Base-by-base conservation (phyloP, 331 rosid genomes). In the Arachis monticola region DNA sequence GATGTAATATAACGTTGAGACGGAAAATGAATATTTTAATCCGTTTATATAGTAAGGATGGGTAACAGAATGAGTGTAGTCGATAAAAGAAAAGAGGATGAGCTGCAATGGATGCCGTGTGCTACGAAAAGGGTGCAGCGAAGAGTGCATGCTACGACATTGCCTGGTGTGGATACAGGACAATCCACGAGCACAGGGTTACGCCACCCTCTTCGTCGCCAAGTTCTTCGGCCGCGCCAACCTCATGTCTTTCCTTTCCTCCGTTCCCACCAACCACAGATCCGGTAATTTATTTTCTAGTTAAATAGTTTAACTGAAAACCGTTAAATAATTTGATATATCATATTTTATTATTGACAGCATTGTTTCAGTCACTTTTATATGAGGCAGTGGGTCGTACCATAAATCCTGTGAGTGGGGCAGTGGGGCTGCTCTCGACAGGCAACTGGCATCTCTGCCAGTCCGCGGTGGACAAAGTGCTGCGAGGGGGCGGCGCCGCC, bases 21-120 rank as follows among this genome's bases (percentile, higher is more conserved):
- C 30, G 1, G 30, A 27, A 27, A 27, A 27, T 27, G 30, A 27
- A 27, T 27, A 27, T 35, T 35, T 35, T 35, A 35, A 35, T 35
- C 40, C 40, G 4, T 35, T 35, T 35, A 35, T 35, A 27, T 27
- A 27, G 30, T 27, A 27, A 27, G 30, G 30, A 27, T 27, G 30
- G 30, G 30, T 27, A 27, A 27, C 30, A 67, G 58, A 27, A 46
- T 31, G 60, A 67, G 72, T 47, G 27, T 9, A 47, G 7, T 5
- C 9, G 41, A 14, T 42, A 0, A 30, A 55, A 63, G 68, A 35
- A 32, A 8, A 51, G 42, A 46, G 46, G 17, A 81, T 85, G 90
- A 91, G 96, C 56, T 91, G 93, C 84, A 91, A 81, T 7, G 96
- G 96, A 44, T 91, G 96, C 72, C 86, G 96, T 42, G 87, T 87